phyloP scores from a whole-genome alignment of 2,329 filamentous ascomycete genomes.

The Penicillium rolfsii region DNA sequence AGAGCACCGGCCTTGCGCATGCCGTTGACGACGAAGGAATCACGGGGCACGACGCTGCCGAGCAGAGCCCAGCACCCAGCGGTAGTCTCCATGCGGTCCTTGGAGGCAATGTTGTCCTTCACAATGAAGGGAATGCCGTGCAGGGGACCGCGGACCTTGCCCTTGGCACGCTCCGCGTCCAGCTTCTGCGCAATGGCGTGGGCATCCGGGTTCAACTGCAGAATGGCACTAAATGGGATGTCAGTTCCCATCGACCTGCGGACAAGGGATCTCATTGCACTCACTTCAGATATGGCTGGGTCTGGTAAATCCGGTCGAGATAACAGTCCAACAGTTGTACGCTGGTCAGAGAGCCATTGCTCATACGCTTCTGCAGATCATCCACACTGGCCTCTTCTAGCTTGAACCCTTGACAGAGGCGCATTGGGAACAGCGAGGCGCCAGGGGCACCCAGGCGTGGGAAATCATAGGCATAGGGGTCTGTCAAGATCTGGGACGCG shows the following conservation, averaged over 20 bases:
- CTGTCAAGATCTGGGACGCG: slow-evolving; percentile 38
- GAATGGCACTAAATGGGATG: slow-evolving; percentile 43
- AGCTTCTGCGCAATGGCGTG: slow-evolving; percentile 62
- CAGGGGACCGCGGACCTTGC: slow-evolving; percentile 64
- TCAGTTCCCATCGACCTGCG: not conserved
- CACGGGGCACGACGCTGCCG: slow-evolving; percentile 68
- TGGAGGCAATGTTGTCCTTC: slow-evolving; percentile 69
- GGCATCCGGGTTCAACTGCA: slow-evolving; percentile 71
- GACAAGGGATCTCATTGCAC: not conserved
- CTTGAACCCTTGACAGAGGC: slow-evolving; percentile 60
- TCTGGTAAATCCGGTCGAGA: slow-evolving; percentile 62
- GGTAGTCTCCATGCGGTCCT: slow-evolving; percentile 73
- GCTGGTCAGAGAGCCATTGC: slow-evolving; percentile 58
- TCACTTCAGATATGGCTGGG: slow-evolving; percentile 66
- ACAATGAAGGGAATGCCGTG: slow-evolving; percentile 77
- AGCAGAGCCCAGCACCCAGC: slow-evolving; percentile 70
- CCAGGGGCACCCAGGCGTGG: slow-evolving; percentile 41
- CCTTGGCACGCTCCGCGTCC: slow-evolving; percentile 63
- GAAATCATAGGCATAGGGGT: slow-evolving; percentile 43
- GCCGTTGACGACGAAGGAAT: slow-evolving; percentile 65
- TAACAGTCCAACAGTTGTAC: slow-evolving; percentile 66
- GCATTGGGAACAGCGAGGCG: slow-evolving; percentile 62
- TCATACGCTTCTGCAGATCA: slow-evolving; percentile 64
- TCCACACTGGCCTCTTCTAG: slow-evolving; percentile 73
- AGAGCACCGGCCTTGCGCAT: slow-evolving; percentile 69